Evolutionary conservation across 768 basidiomycete species (phyloP), one percentile per base, ranked within the genome.

Genomic region (Leucocoprinus leucothites): DNA sequence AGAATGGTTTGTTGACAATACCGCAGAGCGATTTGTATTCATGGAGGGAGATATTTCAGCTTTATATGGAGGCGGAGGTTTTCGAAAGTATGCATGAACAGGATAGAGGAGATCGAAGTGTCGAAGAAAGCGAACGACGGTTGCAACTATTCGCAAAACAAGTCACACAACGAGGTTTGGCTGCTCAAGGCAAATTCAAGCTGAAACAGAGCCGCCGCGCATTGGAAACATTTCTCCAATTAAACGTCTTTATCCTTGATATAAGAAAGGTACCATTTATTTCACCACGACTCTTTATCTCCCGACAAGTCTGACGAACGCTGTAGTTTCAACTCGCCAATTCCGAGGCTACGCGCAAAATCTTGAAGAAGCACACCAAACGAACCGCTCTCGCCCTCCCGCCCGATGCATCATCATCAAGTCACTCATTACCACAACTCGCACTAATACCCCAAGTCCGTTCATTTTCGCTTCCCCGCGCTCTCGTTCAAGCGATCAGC

Each of bases 321-420:
- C 19, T 36, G 3, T 54, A 89, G 88, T 91, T 94, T 64, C 87
- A 93, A 63, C 65, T 79, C 36, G 93, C 91, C 6, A 96, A 92
- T 64, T 78, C 86, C 6, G 93, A 96, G 68, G 94, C 94, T 1
- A 89, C 87, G 2, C 83, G 93, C 34, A 97, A 97, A 72, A 94
- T 94, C 57, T 80, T 96, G 49, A 96, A 96, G 77, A 97, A 97
- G 65, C 94, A 95, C 65, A 80, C 90, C 25, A 96, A 96, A 66
- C 85, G 91, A 3, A 96, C 94, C 0, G 84, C 89, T 0, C 74
- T 98, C 8, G 87, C 90, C 1, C 76, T 88, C 60, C 78, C 50
- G 53, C 63, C 14, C 50, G 69, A 53, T 52, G 59, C 16, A 38
- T 38, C 40, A 25, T 53, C 40, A 8, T 60, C 45, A 31, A 43